A percentile compares a stretch with the other conserved stretches of the same genome.
Evolutionary conservation across 2,329 filamentous ascomycete genomes (phyloP).

Genomic region (Ambrosiella beaveri): DNA sequence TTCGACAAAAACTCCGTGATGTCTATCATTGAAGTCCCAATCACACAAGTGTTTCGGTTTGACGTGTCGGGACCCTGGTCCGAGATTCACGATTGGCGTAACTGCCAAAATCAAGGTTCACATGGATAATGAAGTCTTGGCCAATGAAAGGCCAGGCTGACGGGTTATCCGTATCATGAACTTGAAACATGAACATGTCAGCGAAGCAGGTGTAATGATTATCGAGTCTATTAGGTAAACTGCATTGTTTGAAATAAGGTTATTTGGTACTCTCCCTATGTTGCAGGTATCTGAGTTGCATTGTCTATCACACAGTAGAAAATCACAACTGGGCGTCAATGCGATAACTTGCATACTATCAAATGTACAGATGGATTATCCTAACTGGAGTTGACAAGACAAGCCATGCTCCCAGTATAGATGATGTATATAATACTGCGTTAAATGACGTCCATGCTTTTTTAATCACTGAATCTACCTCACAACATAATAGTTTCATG

Average conservation of each 20-base stretch:
- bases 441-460: no score
- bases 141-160: not conserved
- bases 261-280: not conserved
- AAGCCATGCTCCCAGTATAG: no score
- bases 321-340: no score
- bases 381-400: no score
- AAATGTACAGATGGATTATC: no score
- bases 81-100: not conserved
- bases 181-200: not conserved
- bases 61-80: not conserved
- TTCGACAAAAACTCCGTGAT: not conserved
- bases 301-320: no score
- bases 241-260: not conserved
- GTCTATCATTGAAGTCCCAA: not conserved
- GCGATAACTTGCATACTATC: no score
- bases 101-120: not conserved
- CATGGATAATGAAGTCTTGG: not conserved
- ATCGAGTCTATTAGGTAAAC: not conserved
- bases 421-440: no score
- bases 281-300: no score
- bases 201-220: not conserved
- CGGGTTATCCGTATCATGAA: not conserved
- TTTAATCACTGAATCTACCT: no score
- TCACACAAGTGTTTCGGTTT: not conserved
- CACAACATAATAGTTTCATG: no score